A percentile compares a stretch with the other conserved stretches of the same genome.
These are phyloP conservation scores for Fusarium circinatum DNA, from an alignment of 2,329 filamentous ascomycete species.

Conservation along the genomic window DNA sequence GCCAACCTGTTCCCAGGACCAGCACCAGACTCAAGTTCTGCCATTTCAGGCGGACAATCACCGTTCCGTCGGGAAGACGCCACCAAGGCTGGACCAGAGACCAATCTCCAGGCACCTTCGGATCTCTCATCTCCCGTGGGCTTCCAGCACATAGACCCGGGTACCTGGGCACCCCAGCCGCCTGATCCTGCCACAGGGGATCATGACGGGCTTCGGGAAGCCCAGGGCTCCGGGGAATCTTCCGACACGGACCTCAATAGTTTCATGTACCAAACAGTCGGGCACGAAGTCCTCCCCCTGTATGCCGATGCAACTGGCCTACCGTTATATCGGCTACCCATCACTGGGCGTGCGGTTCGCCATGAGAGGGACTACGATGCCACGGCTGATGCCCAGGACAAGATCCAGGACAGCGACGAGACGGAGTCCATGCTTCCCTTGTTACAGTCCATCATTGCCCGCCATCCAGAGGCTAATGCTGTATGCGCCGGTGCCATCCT, in stretches of 20 bases:
- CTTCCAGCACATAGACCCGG: conserved; percentile 39
- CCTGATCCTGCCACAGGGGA: not conserved
- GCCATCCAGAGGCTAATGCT: conserved; percentile 85
- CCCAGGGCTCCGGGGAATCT: conserved; percentile 20
- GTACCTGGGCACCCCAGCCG: conserved; percentile 29
- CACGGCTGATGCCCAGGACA: conserved; percentile 30
- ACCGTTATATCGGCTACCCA: conserved; percentile 84
- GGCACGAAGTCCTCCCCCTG: conserved; percentile 85
- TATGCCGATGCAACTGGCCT: conserved; percentile 83
- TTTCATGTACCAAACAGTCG: conserved; percentile 99
- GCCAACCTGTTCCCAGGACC: conserved; percentile 79
- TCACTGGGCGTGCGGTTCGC: conserved; percentile 76
- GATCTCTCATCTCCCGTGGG: conserved; percentile 29
- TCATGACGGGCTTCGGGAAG: conserved; percentile 11
- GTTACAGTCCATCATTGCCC: conserved; percentile 70
- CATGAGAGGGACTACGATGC: conserved; percentile 75
- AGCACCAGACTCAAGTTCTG: conserved; percentile 7
- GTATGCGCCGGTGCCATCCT: conserved; percentile 91
- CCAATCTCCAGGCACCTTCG: conserved; percentile 1
- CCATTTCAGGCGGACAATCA: conserved; percentile 13
- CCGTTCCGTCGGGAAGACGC: conserved; percentile 24
- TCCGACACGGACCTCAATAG: conserved; percentile 77
- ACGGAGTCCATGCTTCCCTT: conserved; percentile 87
- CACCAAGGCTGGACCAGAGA: conserved; percentile 11
- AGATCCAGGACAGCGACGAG: conserved; percentile 69